A percentile compares a stretch with the other conserved stretches of the same genome.
phyloP scores from a whole-genome alignment of 2,329 filamentous ascomycete species.

The Apiospora arundinis region DNA sequence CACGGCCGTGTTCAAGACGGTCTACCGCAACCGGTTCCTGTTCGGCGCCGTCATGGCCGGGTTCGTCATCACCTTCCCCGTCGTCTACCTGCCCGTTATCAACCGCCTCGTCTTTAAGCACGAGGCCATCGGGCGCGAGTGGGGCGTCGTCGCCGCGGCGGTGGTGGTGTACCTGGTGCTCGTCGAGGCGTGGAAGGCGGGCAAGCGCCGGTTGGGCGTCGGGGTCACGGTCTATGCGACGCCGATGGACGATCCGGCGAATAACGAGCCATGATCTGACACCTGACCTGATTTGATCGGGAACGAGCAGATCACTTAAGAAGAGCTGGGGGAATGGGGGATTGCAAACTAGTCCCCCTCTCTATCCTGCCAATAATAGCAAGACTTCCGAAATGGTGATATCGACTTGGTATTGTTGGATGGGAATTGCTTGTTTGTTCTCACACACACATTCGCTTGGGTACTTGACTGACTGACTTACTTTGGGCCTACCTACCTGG shows the following conservation, averaged over 20 bases:
- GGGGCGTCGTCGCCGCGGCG: constrained; percentile 69
- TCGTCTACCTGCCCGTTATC: constrained; percentile 71
- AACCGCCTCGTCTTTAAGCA: constrained; percentile 75
- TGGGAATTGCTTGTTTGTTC: not conserved
- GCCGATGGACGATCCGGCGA: not conserved
- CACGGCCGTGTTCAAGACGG: constrained; percentile 61
- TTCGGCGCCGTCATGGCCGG: constrained; percentile 69
- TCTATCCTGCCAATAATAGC: not conserved
- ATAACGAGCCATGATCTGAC: not conserved
- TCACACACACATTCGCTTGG: not conserved
- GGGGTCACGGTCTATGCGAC: constrained; percentile 6
- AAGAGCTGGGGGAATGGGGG: too few species aligned
- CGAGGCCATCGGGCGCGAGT: constrained; percentile 72
- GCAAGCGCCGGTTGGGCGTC: constrained; percentile 58
- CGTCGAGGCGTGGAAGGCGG: constrained; percentile 73
- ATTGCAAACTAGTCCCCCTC: not conserved
- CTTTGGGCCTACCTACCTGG: too few species aligned
- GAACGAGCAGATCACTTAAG: too few species aligned
- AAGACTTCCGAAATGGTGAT: not conserved
- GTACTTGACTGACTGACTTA: not conserved
- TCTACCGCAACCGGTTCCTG: constrained; percentile 72
- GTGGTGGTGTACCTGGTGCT: constrained; percentile 66
- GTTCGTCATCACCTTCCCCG: constrained; percentile 65
- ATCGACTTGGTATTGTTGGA: not conserved
- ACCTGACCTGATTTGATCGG: not conserved